Conservation (phyloP, 805 yeast genomes). For the Scheffersomyces stipitis region DNA sequence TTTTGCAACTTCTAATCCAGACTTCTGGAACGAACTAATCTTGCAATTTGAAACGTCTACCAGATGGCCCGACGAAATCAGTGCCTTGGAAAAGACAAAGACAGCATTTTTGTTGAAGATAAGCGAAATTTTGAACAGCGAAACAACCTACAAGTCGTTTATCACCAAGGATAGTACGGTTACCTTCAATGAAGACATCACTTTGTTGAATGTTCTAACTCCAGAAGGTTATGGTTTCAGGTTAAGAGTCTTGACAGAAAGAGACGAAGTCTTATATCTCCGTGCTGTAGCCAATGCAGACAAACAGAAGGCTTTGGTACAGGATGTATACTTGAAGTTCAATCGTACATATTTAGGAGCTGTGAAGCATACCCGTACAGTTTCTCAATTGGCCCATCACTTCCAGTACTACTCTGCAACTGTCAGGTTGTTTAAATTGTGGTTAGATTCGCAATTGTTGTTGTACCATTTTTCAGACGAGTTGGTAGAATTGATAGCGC, state of each 20-base stretch:
- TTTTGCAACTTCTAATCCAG: slow-evolving; percentile 70
- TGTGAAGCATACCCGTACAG: slow-evolving; percentile 78
- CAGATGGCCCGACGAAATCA: slow-evolving; percentile 94
- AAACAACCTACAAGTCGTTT: slow-evolving; percentile 55
- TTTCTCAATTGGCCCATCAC: slow-evolving; percentile 67
- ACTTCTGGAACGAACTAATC: slow-evolving; percentile 76
- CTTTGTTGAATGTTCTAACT: slow-evolving; percentile 63
- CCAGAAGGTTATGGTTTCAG: slow-evolving; percentile 91
- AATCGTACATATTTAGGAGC: slow-evolving; percentile 64
- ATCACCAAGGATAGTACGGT: slow-evolving; percentile 65
- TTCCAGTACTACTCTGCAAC: slow-evolving; percentile 76
- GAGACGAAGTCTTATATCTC: slow-evolving; percentile 73
- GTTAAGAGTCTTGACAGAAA: slow-evolving; percentile 73
- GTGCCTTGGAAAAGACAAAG: slow-evolving; percentile 84
- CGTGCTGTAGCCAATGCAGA: slow-evolving; percentile 69
- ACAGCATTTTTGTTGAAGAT: slow-evolving; percentile 83
- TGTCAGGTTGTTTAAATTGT: slow-evolving; percentile 79
- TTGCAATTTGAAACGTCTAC: slow-evolving; percentile 85
- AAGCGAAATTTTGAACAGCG: slow-evolving; percentile 44
- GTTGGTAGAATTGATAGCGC: slow-evolving; percentile 75
- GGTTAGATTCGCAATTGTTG: slow-evolving; percentile 85
- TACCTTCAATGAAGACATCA: slow-evolving; percentile 62
- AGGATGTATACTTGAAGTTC: slow-evolving; percentile 63
- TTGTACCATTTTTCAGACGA: slow-evolving; percentile 74
- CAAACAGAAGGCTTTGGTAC: slow-evolving; percentile 59